Conservation (phyloP, 1,284 basidiomycete species). For the Trametes sp. region DNA sequence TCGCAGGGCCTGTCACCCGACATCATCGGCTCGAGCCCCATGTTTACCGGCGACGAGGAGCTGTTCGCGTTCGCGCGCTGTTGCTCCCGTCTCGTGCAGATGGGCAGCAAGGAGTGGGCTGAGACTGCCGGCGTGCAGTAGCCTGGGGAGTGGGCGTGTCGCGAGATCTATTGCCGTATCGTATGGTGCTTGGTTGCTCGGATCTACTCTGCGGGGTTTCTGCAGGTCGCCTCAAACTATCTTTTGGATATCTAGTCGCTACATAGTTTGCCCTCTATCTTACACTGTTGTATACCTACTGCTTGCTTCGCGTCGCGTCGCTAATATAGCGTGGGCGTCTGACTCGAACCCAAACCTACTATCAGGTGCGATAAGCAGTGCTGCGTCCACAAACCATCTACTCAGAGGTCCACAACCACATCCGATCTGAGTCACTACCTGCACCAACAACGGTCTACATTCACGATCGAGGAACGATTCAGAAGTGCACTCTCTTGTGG, state of each 20-base stretch:
- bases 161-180: no score
- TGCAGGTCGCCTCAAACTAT: neutral
- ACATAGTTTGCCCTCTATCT: neutral
- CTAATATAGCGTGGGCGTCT: no score
- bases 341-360: no score
- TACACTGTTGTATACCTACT: slow-evolving; percentile 3
- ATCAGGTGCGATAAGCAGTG: neutral
- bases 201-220: neutral
- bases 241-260: neutral
- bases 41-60: slow-evolving; percentile 95
- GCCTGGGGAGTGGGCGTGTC: no score
- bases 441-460: no score
- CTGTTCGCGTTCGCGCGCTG: slow-evolving; percentile 94
- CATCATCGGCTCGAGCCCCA: slow-evolving; percentile 79
- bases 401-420: no score
- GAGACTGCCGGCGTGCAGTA: slow-evolving; percentile 58
- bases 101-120: slow-evolving; percentile 89
- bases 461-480: no score
- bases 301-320: neutral
- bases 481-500: no score
- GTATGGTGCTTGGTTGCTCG: neutral
- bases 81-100: slow-evolving; percentile 89
- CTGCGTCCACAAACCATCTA: no score
- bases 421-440: no score
- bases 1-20: slow-evolving; percentile 78